A percentile compares a stretch with the other conserved stretches of the same genome.
These are phyloP conservation scores for Cladosporium sp. DNA, from an alignment of 2,329 filamentous ascomycete genomes.

Conservation along the genomic window DNA sequence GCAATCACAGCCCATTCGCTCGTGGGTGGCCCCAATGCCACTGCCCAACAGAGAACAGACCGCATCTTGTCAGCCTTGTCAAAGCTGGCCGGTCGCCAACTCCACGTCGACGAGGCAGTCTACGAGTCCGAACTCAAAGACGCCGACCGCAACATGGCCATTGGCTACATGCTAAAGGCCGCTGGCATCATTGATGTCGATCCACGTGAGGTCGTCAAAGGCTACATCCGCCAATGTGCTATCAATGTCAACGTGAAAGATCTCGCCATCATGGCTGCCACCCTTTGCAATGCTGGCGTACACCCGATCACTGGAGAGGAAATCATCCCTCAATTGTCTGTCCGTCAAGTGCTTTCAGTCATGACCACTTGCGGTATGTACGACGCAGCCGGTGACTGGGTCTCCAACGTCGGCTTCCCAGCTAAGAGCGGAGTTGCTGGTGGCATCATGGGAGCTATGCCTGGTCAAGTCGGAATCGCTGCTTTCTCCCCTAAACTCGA, in stretches of 20 bases:
- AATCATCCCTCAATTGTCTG: constrained; percentile 36
- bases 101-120: constrained; percentile 37
- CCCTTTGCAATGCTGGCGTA: constrained; percentile 36
- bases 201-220: constrained; percentile 33
- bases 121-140: constrained; percentile 37
- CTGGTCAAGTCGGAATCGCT: constrained; percentile 22
- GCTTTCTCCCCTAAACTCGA: constrained; percentile 23
- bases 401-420: constrained; percentile 37
- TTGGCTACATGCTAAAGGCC: constrained; percentile 41
- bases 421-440: constrained; percentile 35
- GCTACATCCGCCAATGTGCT: constrained; percentile 40
- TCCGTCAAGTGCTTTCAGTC: constrained; percentile 39
- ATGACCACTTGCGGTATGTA: constrained; percentile 44
- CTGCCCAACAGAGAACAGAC: constrained; percentile 33
- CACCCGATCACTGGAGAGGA: constrained; percentile 33
- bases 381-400: constrained; percentile 39
- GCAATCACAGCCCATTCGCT: constrained; percentile 24
- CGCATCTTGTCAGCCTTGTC: constrained; percentile 36
- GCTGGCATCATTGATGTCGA: constrained; percentile 37
- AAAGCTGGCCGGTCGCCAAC: constrained; percentile 33
- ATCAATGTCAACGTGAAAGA: constrained; percentile 42
- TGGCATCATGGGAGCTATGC: constrained; percentile 20
- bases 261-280: constrained; percentile 39
- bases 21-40: constrained; percentile 25
- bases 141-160: constrained; percentile 25